Conservation (phyloP, 2,329 filamentous ascomycete genomes). For the Ceratocystis albifundus region DNA sequence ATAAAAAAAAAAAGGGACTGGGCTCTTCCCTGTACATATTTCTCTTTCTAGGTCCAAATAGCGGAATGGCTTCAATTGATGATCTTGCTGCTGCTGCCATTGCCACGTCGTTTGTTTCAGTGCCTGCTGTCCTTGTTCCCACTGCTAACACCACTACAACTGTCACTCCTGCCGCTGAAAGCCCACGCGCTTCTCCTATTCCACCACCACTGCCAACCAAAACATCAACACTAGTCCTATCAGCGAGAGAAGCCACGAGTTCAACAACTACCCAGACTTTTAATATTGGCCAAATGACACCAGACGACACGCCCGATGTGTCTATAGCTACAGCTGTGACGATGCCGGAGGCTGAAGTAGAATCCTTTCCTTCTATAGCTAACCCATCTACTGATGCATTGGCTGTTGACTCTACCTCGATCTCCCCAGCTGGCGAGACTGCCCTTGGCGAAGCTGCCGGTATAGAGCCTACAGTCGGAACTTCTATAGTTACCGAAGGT, state of each 20-base stretch:
- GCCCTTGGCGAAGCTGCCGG: neutral
- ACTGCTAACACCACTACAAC: conserved; percentile 24
- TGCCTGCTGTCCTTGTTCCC: conserved; percentile 25
- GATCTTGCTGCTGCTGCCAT: conserved; percentile 40
- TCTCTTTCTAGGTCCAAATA: neutral
- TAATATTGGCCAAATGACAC: neutral
- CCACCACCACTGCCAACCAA: neutral
- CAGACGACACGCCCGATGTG: conserved; percentile 16
- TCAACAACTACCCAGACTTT: neutral
- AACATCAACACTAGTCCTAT: neutral
- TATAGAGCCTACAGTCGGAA: neutral
- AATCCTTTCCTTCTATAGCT: neutral
- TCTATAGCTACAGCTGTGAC: conserved; percentile 10
- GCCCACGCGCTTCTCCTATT: neutral
- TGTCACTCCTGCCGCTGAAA: neutral
- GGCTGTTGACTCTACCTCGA: neutral
- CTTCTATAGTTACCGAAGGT: neutral
- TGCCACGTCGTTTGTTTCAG: conserved; percentile 31
- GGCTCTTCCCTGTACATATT: neutral
- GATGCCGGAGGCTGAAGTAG: neutral
- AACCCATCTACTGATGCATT: neutral
- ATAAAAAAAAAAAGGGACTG: neutral
- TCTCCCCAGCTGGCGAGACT: neutral
- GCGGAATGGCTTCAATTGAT: conserved; percentile 38
- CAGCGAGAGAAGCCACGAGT: neutral